Evolutionary conservation across 176 grass and related monocot species (phyloP), one percentile per base, ranked within the genome.

Genomic region (Zoysia pacifica): DNA sequence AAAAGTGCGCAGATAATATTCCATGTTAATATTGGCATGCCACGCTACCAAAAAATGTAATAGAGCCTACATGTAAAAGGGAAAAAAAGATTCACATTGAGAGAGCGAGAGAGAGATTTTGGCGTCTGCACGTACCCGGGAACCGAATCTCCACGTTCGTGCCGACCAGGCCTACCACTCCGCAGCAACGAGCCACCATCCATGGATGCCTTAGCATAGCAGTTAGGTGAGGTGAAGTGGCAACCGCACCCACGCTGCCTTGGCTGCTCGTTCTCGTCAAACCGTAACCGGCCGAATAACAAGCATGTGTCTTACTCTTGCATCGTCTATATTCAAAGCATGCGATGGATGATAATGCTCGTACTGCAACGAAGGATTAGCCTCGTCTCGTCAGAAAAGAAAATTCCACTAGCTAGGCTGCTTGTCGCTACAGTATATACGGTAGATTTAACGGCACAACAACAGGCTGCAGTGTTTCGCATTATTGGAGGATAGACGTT

Each of bases 91-190:
- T 19, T 66, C 62, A 52, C 14, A 20, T 66, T 20, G 47, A 9
- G 15, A 65, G 13, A 5, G 47, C 35, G 15, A 65, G 13, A 5
- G 13, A 55, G 1, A 14, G 5, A 48, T 42, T 18, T 9, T 4
- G 36, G 44, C 58, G 18, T 50, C 43, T 49, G 35, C 45, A 38
- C 0, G 35, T 43, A 38, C 0, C 45, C 6, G 74, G 37, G 43
- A 16, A 16, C 43, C 35, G 75, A 65, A 77, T 65, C 45, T 40
- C 9, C 15, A 52, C 62, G 76, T 78, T 28, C 28, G 28, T 28
- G 28, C 5, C 15, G 53, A 7, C 53, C 53, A n/a, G 4, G 46
- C 62, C 76, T 78, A 78, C 76, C 76, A 78, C 75, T 77, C 64
- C 14, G 28, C 44, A 2, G 42, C 42, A 20, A 59, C 18, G 7